phyloP scores from a whole-genome alignment of 495 filamentous ascomycete species.

The Penicillium desertorum region DNA sequence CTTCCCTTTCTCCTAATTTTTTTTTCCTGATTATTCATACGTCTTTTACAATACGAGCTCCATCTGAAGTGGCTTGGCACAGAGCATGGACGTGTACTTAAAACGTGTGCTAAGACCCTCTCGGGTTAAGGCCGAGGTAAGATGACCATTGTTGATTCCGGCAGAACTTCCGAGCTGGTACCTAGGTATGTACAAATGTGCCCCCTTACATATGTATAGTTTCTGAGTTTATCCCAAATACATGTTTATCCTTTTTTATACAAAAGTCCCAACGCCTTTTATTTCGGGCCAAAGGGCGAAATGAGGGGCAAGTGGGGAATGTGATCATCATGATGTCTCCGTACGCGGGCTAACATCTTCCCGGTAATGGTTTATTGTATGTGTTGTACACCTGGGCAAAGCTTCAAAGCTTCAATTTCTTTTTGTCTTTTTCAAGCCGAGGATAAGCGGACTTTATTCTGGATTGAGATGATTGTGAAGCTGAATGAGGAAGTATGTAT shows the following conservation, averaged over 20 bases:
- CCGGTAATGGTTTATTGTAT: background rate
- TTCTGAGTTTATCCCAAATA: background rate
- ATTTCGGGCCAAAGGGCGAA: background rate
- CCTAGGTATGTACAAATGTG: too few species aligned
- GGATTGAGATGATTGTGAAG: too few species aligned
- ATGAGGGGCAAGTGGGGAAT: background rate
- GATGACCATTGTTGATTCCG: background rate
- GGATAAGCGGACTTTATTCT: background rate
- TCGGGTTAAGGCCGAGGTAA: background rate
- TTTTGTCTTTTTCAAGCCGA: background rate
- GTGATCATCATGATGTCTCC: conserved; percentile 4
- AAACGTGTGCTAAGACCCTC: background rate
- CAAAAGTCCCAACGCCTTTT: background rate
- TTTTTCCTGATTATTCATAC: too few species aligned
- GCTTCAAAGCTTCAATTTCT: background rate
- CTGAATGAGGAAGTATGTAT: too few species aligned
- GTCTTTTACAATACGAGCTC: background rate
- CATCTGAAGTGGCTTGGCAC: background rate
- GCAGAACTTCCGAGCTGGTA: background rate
- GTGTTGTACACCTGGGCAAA: too few species aligned
- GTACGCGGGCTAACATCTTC: conserved; percentile 2
- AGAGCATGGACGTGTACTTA: too few species aligned
- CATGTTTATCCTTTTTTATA: background rate
- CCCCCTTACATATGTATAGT: background rate
- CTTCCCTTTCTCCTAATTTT: too few species aligned